Percentiles rank a stretch among this genome's conserved stretches.
These are phyloP conservation scores for Boletus sensibilis DNA, from an alignment of 768 basidiomycete species.

Conservation along the genomic window DNA sequence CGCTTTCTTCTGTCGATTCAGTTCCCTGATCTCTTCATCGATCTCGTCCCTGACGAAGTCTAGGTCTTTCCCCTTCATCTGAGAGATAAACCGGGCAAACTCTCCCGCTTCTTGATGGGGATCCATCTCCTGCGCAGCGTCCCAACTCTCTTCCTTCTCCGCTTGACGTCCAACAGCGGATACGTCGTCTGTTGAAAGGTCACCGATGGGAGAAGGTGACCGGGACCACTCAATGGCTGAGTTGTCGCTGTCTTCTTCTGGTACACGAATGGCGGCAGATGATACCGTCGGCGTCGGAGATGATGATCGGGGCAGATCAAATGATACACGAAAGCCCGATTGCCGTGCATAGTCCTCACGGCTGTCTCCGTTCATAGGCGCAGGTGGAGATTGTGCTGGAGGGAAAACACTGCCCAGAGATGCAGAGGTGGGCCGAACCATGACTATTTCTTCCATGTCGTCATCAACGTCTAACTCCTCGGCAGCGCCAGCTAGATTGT, in stretches of 20 bases:
- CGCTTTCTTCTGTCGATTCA: constrained; percentile 82
- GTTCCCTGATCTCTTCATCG: constrained; percentile 80
- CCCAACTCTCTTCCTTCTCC: constrained; percentile 54
- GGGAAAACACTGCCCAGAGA: not conserved
- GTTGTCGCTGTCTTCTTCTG: constrained; percentile 25
- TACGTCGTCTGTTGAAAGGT: not conserved
- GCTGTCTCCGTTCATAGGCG: constrained; percentile 14
- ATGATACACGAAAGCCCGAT: not conserved
- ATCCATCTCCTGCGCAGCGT: constrained; percentile 86
- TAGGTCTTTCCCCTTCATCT: constrained; percentile 84
- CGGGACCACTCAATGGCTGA: constrained; percentile 39
- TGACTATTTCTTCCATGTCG: constrained; percentile 40
- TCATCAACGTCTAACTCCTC: constrained; percentile 30
- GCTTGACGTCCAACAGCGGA: constrained; percentile 24
- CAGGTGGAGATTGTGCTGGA: constrained; percentile 13
- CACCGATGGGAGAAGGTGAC: constrained; percentile 35
- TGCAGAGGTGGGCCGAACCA: not conserved
- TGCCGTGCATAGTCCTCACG: constrained; percentile 5
- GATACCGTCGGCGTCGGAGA: constrained; percentile 13
- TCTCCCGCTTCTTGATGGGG: constrained; percentile 77
- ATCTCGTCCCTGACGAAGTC: constrained; percentile 84
- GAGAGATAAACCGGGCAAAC: constrained; percentile 89
- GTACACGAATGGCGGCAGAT: not conserved
- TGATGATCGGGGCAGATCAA: constrained; percentile 5
- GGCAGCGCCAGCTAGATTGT: not conserved